Base-by-base conservation (phyloP, 129 eudicot species). In the Artemisia argyi region DNA sequence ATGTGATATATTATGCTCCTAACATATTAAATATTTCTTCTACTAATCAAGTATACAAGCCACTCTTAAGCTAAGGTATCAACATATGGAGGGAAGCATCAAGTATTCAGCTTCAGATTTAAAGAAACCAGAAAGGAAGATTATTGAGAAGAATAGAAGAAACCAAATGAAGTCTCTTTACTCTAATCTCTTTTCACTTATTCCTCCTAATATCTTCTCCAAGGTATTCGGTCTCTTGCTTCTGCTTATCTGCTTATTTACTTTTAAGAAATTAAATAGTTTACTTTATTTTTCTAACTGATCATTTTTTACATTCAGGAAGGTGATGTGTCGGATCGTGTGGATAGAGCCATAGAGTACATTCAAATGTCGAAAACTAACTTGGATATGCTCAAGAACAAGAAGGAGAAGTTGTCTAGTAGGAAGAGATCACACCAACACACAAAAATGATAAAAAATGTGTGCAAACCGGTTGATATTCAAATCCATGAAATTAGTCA, bases 111-210 rank as follows among this genome's bases (percentile, higher is more conserved):
- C 6, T 13, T 52, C 57, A 15, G 57, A 52, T 39, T 39, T 39
- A 11, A 39, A 39, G 46, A 39, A 39, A 39, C 46, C 46, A 15
- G 91, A 86, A 50, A 58, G 96, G 47, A 86, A 74, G 68, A 66
- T 69, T 60, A n/a, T 86, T 1, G 96, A 89, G 81, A 89, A 86
- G 76, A 86, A 83, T 22, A 64, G 96, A 39, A 83, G 96, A 60
- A 77, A 84, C 69, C 80, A 80, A 0, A 73, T 86, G 89, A 89
- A 86, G 76, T 54, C 39, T 42, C 91, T 89, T n/a, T 86, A 81
- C 61, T 62, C 81, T 61, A 39, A 74, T 17, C 96, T 89, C 57
- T 28, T 52, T 50, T 89, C 96, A 46, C 84, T 89, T 28, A 69
- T 89, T 51, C 57, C 57, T 52, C 57, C n/a, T 12, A 52, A 16